Evolutionary conservation across 768 basidiomycete species (phyloP).

Genomic region (Termitomyces sp.): DNA sequence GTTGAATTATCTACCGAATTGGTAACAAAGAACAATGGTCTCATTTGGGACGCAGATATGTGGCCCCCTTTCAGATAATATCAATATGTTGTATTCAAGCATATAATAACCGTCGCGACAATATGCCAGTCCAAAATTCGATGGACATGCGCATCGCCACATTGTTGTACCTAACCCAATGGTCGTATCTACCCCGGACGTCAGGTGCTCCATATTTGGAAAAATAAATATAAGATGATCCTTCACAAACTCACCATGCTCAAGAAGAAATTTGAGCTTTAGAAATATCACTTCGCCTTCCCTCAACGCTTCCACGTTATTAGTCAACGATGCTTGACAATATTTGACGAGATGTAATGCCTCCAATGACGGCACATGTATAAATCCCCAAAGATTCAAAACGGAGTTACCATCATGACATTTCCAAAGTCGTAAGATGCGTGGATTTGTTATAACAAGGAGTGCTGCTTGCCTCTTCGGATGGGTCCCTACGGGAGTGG

Average conservation of each 20-base stretch:
- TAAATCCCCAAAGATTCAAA: not conserved
- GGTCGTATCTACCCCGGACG: not conserved
- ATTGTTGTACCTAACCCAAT: not conserved
- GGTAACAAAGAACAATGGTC: not conserved
- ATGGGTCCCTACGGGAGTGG: not conserved
- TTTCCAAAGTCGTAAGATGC: not conserved
- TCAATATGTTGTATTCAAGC: not conserved
- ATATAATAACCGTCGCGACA: not conserved
- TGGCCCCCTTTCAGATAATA: not conserved
- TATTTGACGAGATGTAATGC: not conserved
- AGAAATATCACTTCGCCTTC: not conserved
- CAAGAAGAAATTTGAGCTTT: not conserved
- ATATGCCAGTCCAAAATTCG: not conserved
- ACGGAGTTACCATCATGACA: not conserved
- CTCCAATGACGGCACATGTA: not conserved
- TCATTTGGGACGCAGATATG: not conserved
- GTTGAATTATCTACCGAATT: not conserved
- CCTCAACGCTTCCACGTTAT: not conserved
- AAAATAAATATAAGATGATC: not conserved
- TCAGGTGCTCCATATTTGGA: not conserved
- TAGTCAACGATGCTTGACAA: not conserved
- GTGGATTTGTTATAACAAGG: not conserved
- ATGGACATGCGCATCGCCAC: not conserved
- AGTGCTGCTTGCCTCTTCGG: not conserved
- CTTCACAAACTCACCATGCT: not conserved